Percentiles rank a stretch among this genome's conserved stretches.
phyloP scores from a whole-genome alignment of 2,329 filamentous ascomycete genomes.

The Chalaropsis ovoidea region DNA sequence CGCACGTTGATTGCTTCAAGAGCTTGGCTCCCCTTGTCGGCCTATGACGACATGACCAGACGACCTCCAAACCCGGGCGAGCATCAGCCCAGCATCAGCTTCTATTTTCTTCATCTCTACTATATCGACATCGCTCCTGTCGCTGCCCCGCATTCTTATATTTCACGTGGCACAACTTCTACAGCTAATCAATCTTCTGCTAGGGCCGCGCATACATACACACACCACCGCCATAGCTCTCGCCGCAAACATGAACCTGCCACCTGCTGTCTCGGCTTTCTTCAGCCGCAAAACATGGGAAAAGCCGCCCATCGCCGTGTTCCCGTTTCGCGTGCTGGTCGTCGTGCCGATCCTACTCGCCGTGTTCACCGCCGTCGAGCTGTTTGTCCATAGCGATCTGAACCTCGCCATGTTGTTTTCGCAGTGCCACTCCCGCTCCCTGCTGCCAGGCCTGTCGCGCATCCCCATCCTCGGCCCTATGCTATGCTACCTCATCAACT shows the following conservation, averaged over 20 bases:
- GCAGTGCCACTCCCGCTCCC: conserved; percentile 42
- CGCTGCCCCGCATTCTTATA: neutral
- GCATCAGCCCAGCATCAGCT: neutral
- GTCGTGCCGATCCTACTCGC: conserved; percentile 41
- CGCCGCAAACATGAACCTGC: neutral
- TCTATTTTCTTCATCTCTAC: neutral
- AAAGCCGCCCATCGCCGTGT: conserved; percentile 42
- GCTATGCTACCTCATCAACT: conserved; percentile 42
- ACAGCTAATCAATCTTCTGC: neutral
- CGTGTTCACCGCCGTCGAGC: conserved; percentile 34
- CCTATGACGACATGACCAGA: conserved; percentile 12
- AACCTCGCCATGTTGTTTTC: conserved; percentile 45
- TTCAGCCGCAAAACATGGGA: conserved; percentile 16
- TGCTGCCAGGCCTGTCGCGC: conserved; percentile 38
- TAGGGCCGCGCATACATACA: no score
- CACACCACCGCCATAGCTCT: neutral
- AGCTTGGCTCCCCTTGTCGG: neutral
- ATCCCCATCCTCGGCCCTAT: conserved; percentile 40
- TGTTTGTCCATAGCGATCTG: conserved; percentile 42
- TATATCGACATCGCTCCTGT: neutral
- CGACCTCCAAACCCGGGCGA: neutral
- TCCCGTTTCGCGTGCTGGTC: conserved; percentile 44
- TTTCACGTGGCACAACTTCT: neutral
- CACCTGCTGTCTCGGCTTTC: neutral
- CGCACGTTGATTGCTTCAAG: neutral